Conservation (phyloP, 257 asterid species). For the Solanum chiquidenum region DNA sequence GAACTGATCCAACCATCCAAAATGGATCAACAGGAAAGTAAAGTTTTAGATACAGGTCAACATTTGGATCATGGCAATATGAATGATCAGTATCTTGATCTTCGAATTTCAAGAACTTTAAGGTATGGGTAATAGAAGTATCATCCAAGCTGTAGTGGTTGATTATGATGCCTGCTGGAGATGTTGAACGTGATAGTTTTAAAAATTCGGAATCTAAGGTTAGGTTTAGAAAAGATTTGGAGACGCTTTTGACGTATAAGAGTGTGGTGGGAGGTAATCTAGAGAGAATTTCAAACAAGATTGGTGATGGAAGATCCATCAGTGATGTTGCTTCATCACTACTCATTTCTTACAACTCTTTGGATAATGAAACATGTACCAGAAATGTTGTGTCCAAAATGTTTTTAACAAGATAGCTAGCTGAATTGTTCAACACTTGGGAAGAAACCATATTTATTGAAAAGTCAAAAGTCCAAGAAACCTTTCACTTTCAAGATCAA, state of each 20-base stretch:
- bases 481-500: background rate
- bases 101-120: background rate
- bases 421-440: background rate
- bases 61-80: background rate
- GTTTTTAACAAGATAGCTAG: background rate
- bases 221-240: constrained; percentile 12
- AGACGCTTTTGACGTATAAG: constrained; percentile 19
- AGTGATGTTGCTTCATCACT: background rate
- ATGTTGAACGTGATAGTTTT: background rate
- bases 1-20: constrained; percentile 17
- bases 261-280: constrained; percentile 28
- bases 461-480: no score
- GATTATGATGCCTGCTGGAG: constrained; percentile 18
- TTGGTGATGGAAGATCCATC: constrained; percentile 21
- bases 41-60: constrained; percentile 4
- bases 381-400: background rate
- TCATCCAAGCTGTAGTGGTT: constrained; percentile 6
- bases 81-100: background rate
- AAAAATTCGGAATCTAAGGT: background rate
- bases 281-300: constrained; percentile 20
- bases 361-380: background rate
- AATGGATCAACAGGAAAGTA: background rate
- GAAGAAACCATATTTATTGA: background rate
- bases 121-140: background rate
- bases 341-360: background rate